Evolutionary conservation across 768 basidiomycete species (phyloP).

Genomic region (Tulasnella sp.): DNA sequence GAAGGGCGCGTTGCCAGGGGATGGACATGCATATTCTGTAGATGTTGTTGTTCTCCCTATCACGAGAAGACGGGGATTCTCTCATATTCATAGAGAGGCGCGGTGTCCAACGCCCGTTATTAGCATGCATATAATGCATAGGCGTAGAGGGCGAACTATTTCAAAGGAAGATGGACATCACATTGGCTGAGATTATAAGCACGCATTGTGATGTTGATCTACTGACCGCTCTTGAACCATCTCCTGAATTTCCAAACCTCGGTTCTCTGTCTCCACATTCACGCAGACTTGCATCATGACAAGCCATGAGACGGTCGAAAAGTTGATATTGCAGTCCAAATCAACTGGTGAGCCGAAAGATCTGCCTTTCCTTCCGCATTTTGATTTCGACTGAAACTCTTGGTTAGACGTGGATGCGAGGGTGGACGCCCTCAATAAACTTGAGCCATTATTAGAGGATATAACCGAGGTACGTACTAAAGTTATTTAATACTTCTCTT

Average conservation of each 20-base stretch:
- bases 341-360: constrained; percentile 40
- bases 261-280: neutral
- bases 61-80: too few species aligned
- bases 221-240: neutral
- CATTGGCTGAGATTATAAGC: too few species aligned
- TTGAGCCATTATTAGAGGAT: constrained; percentile 64
- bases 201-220: too few species aligned
- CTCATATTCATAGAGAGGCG: too few species aligned
- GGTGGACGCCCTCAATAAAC: constrained; percentile 68
- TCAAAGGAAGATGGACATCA: too few species aligned
- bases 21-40: too few species aligned
- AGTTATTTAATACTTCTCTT: constrained; percentile 6
- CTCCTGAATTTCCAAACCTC: neutral
- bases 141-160: too few species aligned
- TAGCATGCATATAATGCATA: too few species aligned
- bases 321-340: constrained; percentile 52
- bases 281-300: neutral
- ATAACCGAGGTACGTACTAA: constrained; percentile 47
- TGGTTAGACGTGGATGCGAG: constrained; percentile 33
- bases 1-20: too few species aligned
- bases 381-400: neutral
- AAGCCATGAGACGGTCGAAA: neutral
- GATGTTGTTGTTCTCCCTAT: too few species aligned
- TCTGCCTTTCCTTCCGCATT: constrained; percentile 5
- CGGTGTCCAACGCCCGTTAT: too few species aligned